Base-by-base conservation (phyloP, 179 eudicot species). In the Patellifolia procumbens region DNA sequence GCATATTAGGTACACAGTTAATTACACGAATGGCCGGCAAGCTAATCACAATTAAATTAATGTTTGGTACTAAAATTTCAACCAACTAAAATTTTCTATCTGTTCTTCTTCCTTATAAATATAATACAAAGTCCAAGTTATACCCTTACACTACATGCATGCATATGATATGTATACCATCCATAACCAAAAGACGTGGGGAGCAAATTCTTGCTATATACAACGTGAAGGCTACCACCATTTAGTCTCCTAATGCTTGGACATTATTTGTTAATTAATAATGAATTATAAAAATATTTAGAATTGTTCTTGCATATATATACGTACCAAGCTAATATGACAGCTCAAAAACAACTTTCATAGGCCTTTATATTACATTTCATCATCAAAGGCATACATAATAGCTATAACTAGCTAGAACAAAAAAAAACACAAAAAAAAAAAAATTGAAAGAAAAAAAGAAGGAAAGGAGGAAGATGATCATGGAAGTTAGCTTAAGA, bases 161-260 rank as follows among this genome's bases (percentile, higher is more conserved):
- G 70, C 76, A 81, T 70, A 60, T 70, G 74, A 32, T 68, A 56
- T 60, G 65, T 69, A 73, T 53, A 74, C 37, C 42, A 20, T 13
- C 1, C 65, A 53, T 4, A 43, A 3, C 60, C 17, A 31, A 45
- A 78, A 26, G 39, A 84, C 84, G 87, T 84, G 84, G 78, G 78
- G 58, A 78, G 80, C 82, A 81, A 76, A 29, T 52, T 64, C 76
- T 74, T 63, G 64, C 55, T 29, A 19, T 45, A 7, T 58, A 81
- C 74, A 68, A 84, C 87, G 87, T 84, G 87, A 84, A 81, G 71
- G 62, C 87, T 79, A 84, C 85, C 67, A 84, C 74, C 66, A 39
- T 73, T 32, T 49, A 39, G 72, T 81, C 68, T 73, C 77, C 77
- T 73, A 72, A 46, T 59, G 39, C 45, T n/a, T 67, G 15, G 66